Evolutionary conservation across 805 yeast genomes (phyloP), one percentile per base, ranked within the genome.

Genomic region (Metschnikowia aberdeeniae): DNA sequence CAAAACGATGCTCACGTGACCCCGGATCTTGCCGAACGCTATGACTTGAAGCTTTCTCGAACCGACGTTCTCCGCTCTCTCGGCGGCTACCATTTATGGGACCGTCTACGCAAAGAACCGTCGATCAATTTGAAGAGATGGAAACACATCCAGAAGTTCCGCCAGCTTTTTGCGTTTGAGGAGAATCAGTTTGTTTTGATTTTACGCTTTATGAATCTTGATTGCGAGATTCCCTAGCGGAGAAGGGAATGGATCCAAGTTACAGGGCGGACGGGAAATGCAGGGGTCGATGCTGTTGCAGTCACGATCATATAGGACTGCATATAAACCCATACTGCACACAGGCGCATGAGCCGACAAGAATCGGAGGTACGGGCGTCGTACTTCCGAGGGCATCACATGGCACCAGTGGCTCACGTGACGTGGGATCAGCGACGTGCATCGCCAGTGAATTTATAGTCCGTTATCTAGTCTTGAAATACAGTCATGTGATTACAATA

Each of bases 41-140:
- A 47, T 36, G 57, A 52, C 26, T 36, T 63, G n/a, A 49, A 49
- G 5, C 35, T 63, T 11, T 30, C 61, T 6, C 48, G 52, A 13
- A 30, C 47, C 12, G 42, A 40, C 20, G 49, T 62, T 13, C 43
- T 54, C 34, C 51, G 56, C 10, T 49, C 53, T n/a, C 53, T 69
- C 14, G 75, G 75, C 5, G 75, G 75, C 1, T 56, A 52, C 42
- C 69, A 68, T 50, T 60, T 69, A 36, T 69, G 75, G 75, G 73
- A 68, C 52, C 59, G 65, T 20, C 54, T 69, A 36, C 57, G 59
- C 35, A 60, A 67, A 42, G 63, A 62, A 38, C 48, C 56, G 27
- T 52, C 58, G n/a, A 67, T 69, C 53, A 68, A 67, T 46, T 56
- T 67, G 40, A 68, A 68, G 45, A 58, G 75, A 42, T 70, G 75